These are phyloP conservation scores for Alternaria infectoria DNA, from an alignment of 2,329 filamentous ascomycete species.

Conservation along the genomic window DNA sequence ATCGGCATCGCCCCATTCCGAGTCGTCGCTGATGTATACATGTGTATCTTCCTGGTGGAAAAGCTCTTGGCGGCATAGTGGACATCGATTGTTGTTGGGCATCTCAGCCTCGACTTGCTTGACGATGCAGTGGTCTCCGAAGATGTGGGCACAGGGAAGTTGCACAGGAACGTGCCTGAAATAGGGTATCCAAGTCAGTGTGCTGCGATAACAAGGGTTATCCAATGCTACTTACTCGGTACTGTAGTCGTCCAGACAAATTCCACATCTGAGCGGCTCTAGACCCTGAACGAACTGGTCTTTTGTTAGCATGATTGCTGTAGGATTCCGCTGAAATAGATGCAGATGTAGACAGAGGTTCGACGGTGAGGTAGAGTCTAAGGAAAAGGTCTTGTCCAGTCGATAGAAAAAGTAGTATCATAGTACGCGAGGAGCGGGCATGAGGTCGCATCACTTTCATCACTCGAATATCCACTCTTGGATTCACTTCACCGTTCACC, in stretches of 20 bases:
- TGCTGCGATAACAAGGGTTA: neutral
- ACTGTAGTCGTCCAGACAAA: slow-evolving; percentile 2
- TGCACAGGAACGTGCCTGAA: neutral
- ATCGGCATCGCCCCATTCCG: neutral
- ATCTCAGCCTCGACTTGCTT: neutral
- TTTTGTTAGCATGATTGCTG: neutral
- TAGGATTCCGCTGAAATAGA: neutral
- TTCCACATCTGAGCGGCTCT: neutral
- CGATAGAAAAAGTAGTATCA: neutral
- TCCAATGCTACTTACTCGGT: neutral
- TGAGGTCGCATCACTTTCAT: neutral
- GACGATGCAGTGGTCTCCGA: slow-evolving; percentile 5
- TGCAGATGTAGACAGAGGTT: neutral
- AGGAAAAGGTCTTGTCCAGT: neutral
- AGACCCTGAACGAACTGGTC: slow-evolving; percentile 3
- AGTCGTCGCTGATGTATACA: neutral
- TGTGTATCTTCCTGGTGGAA: neutral
- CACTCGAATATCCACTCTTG: neutral
- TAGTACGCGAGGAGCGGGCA: neutral
- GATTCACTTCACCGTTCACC: neutral
- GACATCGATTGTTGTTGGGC: neutral
- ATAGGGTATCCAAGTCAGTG: neutral
- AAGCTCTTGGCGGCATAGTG: neutral
- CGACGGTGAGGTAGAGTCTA: neutral
- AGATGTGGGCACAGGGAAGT: slow-evolving; percentile 1